Conservation (phyloP, 2,329 filamentous ascomycete genomes). For the Aspergillus unguis region DNA sequence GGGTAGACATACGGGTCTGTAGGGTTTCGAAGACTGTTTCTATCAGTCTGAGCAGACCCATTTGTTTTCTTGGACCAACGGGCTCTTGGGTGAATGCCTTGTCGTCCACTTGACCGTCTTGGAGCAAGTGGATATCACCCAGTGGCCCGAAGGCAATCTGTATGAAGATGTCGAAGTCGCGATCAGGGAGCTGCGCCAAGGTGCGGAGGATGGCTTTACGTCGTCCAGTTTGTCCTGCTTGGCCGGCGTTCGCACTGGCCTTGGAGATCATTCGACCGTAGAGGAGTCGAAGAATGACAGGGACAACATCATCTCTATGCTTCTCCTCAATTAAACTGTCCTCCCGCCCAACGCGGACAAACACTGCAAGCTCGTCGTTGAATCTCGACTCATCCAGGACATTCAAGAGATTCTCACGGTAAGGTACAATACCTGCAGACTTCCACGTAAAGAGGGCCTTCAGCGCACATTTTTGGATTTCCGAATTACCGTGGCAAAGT, state of each 20-base stretch:
- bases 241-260: constrained; percentile 71
- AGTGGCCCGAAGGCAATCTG: constrained; percentile 75
- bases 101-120: constrained; percentile 49
- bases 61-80: constrained; percentile 71
- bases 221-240: constrained; percentile 75
- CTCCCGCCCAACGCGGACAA: constrained; percentile 68
- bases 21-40: constrained; percentile 82
- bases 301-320: constrained; percentile 73
- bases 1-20: constrained; percentile 66
- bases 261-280: constrained; percentile 87
- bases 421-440: constrained; percentile 67
- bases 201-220: constrained; percentile 71
- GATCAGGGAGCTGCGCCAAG: constrained; percentile 69
- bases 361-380: constrained; percentile 87
- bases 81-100: constrained; percentile 57
- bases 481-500: constrained; percentile 81
- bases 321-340: constrained; percentile 66
- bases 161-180: constrained; percentile 77
- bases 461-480: constrained; percentile 80
- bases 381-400: constrained; percentile 88
- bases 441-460: constrained; percentile 91
- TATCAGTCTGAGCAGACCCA: constrained; percentile 89
- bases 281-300: constrained; percentile 78
- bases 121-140: constrained; percentile 57
- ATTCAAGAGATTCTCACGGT: constrained; percentile 81